These are phyloP conservation scores for Lichtheimia ornata DNA, from an alignment of 371 early-diverging fungal genomes.

Conservation along the genomic window DNA sequence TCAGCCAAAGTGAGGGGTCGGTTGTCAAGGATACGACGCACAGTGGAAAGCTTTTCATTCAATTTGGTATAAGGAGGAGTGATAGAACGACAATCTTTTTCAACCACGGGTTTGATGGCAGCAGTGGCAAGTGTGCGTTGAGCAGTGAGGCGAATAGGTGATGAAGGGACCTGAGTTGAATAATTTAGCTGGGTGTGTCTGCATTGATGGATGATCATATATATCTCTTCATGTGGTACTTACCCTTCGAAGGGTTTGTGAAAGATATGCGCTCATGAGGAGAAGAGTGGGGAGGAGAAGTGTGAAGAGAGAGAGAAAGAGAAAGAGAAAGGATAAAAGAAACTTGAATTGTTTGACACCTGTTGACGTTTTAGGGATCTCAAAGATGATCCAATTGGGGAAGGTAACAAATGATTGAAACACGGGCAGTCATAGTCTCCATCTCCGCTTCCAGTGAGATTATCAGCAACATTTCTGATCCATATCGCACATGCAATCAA, in stretches of 20 bases:
- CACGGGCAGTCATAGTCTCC: too few relatives aligned
- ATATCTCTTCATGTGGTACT: not conserved
- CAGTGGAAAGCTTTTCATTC: constrained; percentile 51
- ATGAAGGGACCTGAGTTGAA: constrained; percentile 11
- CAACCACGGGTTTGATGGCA: constrained; percentile 40
- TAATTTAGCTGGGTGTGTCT: not conserved
- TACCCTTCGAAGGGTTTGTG: constrained; percentile 14
- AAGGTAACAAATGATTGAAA: too few relatives aligned
- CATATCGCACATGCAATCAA: too few relatives aligned
- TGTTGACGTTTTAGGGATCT: constrained; percentile 1
- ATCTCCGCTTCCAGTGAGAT: too few relatives aligned
- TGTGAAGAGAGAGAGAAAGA: not conserved
- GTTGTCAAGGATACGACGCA: constrained; percentile 55
- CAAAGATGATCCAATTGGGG: too few relatives aligned
- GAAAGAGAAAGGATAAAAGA: not conserved
- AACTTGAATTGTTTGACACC: not conserved
- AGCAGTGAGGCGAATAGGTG: constrained; percentile 4
- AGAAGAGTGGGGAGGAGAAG: constrained; percentile 7
- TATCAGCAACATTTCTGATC: too few relatives aligned
- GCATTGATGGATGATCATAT: not conserved
- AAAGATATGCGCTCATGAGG: constrained; percentile 27
- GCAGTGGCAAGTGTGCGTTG: constrained; percentile 17
- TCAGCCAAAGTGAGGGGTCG: constrained; percentile 88
- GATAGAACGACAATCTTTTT: constrained; percentile 57
- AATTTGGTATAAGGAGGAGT: constrained; percentile 65